These are phyloP conservation scores for Fusarium nanum DNA, from an alignment of 2,329 filamentous ascomycete species.

Conservation along the genomic window DNA sequence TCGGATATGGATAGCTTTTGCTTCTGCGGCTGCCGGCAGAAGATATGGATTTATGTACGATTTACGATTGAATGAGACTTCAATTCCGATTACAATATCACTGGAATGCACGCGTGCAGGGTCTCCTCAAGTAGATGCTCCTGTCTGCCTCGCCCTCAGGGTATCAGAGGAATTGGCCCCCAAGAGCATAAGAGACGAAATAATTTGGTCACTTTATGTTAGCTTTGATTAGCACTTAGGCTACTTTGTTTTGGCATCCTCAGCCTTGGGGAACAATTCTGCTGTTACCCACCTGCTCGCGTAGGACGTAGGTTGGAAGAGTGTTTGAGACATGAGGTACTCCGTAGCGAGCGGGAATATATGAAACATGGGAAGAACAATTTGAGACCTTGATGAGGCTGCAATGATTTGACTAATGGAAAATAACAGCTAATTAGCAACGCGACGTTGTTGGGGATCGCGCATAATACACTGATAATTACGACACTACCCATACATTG, in stretches of 20 bases:
- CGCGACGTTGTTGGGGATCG: background rate
- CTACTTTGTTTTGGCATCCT: no score
- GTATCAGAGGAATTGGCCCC: no score
- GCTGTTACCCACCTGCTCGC: no score
- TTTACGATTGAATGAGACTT: slow-evolving; percentile 31
- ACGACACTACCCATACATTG: background rate
- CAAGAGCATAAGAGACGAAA: no score
- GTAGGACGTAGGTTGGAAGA: slow-evolving; percentile 10
- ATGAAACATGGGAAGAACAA: slow-evolving; percentile 25
- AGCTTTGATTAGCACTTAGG: no score
- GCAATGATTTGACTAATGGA: slow-evolving; percentile 10
- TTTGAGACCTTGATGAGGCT: slow-evolving; percentile 9
- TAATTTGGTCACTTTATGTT: no score
- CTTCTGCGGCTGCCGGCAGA: background rate
- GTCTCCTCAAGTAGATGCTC: background rate
- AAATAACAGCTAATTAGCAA: slow-evolving; percentile 5
- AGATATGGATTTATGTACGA: slow-evolving; percentile 19
- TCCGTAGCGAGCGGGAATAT: background rate
- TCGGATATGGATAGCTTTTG: background rate
- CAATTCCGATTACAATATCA: background rate
- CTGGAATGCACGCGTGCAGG: slow-evolving; percentile 14
- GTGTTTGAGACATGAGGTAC: slow-evolving; percentile 23
- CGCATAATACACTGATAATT: slow-evolving; percentile 17
- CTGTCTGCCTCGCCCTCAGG: background rate
- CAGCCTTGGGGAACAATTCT: no score